Evolutionary conservation across 441 rosid genomes (phyloP).

Genomic region (Iberis amara): DNA sequence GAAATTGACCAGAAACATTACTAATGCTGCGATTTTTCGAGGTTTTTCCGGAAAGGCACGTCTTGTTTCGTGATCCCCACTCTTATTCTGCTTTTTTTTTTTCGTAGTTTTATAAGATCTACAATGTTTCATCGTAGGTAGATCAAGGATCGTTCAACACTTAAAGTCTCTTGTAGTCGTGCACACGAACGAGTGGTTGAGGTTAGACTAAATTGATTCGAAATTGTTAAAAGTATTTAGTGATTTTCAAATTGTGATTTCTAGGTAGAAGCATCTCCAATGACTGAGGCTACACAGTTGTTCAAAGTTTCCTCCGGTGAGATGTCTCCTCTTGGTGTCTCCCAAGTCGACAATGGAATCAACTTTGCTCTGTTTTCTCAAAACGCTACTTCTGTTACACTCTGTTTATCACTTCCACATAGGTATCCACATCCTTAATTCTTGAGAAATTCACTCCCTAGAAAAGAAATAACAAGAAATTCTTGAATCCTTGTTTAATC

Average conservation of each 20-base stretch:
- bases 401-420: constrained; percentile 63
- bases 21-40: constrained; percentile 25
- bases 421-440: constrained; percentile 38
- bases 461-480: no score
- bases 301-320: constrained; percentile 60
- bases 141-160: constrained; percentile 35
- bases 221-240: neutral
- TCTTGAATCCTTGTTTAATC: neutral
- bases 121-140: constrained; percentile 32
- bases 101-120: no score
- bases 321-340: constrained; percentile 72
- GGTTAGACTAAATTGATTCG: constrained; percentile 30
- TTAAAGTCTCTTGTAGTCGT: constrained; percentile 42
- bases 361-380: constrained; percentile 87
- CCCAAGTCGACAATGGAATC: constrained; percentile 68
- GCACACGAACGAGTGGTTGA: constrained; percentile 55
- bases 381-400: constrained; percentile 72
- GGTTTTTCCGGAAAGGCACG: constrained; percentile 44
- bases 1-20: constrained; percentile 37
- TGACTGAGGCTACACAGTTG: constrained; percentile 35
- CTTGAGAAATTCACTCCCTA: neutral
- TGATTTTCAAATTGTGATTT: neutral
- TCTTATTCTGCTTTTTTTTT: neutral
- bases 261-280: constrained; percentile 41
- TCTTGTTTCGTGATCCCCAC: constrained; percentile 15